Base-by-base conservation (phyloP, 2,329 filamentous ascomycete species). In the Ophiostoma pallidulum region DNA sequence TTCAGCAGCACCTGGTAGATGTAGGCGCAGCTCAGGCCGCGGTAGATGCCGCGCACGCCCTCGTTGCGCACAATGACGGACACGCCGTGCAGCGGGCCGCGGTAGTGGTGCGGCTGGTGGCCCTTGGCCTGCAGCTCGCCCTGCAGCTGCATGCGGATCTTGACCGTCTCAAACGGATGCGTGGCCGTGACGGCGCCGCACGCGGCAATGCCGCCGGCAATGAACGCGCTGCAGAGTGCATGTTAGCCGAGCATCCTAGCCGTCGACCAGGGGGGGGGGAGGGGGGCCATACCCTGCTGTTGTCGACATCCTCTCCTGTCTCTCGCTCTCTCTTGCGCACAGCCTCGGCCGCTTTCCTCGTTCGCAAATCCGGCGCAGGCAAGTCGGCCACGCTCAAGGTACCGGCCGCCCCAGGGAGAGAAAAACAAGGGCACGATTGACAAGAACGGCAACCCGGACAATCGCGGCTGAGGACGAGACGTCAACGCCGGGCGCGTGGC, bases 151-250 rank as follows among this genome's bases (percentile, higher is more conserved):
- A 98, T 81, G 60, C 90, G 86, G 63, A 97, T 97, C 78, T 98
- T 98, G 64, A 98, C 89, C 12, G 91, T 97, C 70, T 98, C 92
- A 70, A 97, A 97, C 49, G 90, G 90, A 68, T 98, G 92, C 43
- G 92, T 97, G 56, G 94, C 90, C 35, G 91, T 97, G 49, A 98
- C 92, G 55, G 92, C 92, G 62, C 92, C 92, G 69, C 91, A 97
- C 56, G 92, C 92, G 62, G 92, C 92, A 62, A 98, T 86, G 63
- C 92, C 92, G 64, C 92, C 92, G 49, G 92, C 91, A 60, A 97
- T 80, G 73, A 98, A 98, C 53, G 89, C 87, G 57, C 90, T 80
- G 58, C n/a, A 10, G 24, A 28, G 10, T 5, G 24, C 24, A 28
- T 28, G 24, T 28, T 28, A 28, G 24, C 24, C 24, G 24, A 10